Base-by-base conservation (phyloP, 306 rosid genomes). In the Trifolium subterraneum region DNA sequence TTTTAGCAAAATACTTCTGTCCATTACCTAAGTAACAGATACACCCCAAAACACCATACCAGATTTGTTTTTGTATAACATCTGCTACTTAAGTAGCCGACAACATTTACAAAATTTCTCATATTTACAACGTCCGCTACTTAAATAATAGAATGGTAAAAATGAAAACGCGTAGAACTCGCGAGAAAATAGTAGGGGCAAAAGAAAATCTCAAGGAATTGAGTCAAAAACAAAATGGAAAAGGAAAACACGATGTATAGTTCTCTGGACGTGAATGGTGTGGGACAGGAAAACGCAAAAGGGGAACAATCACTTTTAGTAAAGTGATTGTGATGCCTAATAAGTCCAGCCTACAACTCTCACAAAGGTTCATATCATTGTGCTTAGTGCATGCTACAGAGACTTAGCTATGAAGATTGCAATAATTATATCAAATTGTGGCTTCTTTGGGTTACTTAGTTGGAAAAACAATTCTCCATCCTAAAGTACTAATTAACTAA, bases 361-460 rank as follows among this genome's bases (percentile, higher is more conserved):
- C 71, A 16, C 63, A 84, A 76, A 77, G 88, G 68, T 66, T 48
- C 22, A 63, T 35, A 48, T 29, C 73, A 77, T 54, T 48, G 58
- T 72, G 71, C 64, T 66, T 66, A 64, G 47, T 63, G 64, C 76
- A 52, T 63, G 68, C 78, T 20, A 68, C 75, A 79, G 48, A 84
- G 66, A 81, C 96, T 87, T 93, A 85, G 86, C 84, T 20, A 78
- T 72, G 84, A 93, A 89, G 98, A 68, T 54, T 42, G 27, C 85
- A 76, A 76, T 79, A 64, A 85, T 81, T 64, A 60, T 18, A 71
- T 36, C 4, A 67, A 69, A 72, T 78, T 71, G 72, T 70, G 79
- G 44, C 72, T 50, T 36, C 6, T 29, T 29, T 29, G 33, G 33
- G 6, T 29, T 6, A 55, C 33, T 74, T 69, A 2, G 70, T 70